A percentile compares a stretch with the other conserved stretches of the same genome.
These are phyloP conservation scores for Globisporangium abappressorium DNA, from an alignment of 352 stramenopile genomes.

Conservation along the genomic window DNA sequence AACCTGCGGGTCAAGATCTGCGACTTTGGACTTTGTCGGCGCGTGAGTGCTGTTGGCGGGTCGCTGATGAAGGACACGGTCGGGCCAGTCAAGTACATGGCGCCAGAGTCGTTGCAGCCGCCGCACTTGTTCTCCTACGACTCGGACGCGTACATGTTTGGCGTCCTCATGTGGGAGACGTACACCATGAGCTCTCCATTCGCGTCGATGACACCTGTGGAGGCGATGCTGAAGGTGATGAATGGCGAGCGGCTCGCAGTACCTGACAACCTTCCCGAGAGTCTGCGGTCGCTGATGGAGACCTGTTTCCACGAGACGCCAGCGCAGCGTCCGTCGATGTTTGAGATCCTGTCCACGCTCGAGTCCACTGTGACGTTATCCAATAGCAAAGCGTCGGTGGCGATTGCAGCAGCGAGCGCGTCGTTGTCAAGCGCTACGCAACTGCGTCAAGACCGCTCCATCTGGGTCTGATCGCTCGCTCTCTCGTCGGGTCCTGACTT, in stretches of 20 bases:
- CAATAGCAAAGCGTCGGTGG: background rate
- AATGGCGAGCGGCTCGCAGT: slow-evolving; percentile 56
- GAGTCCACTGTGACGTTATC: slow-evolving; percentile 24
- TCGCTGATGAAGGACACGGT: slow-evolving; percentile 66
- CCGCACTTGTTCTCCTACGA: slow-evolving; percentile 74
- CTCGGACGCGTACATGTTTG: slow-evolving; percentile 83
- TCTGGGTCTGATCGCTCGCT: slow-evolving; percentile 23
- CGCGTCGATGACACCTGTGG: slow-evolving; percentile 43
- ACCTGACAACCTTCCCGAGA: slow-evolving; percentile 37
- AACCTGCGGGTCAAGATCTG: slow-evolving; percentile 65
- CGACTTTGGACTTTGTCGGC: slow-evolving; percentile 76
- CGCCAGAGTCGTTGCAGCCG: slow-evolving; percentile 71
- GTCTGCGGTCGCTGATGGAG: slow-evolving; percentile 57
- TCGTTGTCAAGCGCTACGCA: slow-evolving; percentile 11
- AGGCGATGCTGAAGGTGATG: slow-evolving; percentile 65
- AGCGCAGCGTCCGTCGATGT: slow-evolving; percentile 61
- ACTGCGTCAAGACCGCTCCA: slow-evolving; percentile 9
- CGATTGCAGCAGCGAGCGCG: slow-evolving; percentile 15
- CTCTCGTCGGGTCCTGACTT: background rate
- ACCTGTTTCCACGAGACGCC: slow-evolving; percentile 69
- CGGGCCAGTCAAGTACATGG: slow-evolving; percentile 83
- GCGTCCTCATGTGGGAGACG: slow-evolving; percentile 83
- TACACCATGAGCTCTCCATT: slow-evolving; percentile 58
- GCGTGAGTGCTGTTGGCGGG: slow-evolving; percentile 49
- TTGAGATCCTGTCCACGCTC: slow-evolving; percentile 53